These are phyloP conservation scores for Mucor racemosus DNA, from an alignment of 371 early-diverging fungal species.

Conservation along the genomic window DNA sequence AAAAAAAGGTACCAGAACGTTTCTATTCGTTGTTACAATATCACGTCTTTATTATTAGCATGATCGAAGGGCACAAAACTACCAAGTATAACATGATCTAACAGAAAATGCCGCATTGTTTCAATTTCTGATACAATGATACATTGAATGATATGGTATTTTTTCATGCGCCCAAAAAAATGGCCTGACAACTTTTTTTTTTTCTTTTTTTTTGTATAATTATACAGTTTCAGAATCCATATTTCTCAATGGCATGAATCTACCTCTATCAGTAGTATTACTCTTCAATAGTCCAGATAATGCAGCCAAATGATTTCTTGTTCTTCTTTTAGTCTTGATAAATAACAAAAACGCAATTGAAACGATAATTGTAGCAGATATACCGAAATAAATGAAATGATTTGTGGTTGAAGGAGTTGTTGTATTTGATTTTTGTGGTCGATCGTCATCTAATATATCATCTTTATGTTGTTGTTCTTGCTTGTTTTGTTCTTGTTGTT, in stretches of 20 bases:
- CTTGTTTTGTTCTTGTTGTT: constrained; percentile 13
- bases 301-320: constrained; percentile 30
- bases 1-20: background rate
- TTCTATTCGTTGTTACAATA: background rate
- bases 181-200: constrained; percentile 12
- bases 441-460: background rate
- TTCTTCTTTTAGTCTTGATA: constrained; percentile 21
- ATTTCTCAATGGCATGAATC: constrained; percentile 42
- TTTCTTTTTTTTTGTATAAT: constrained; percentile 3
- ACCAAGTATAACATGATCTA: background rate
- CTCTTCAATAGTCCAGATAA: constrained; percentile 33
- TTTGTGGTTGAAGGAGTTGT: background rate
- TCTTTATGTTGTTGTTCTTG: background rate
- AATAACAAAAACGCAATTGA: constrained; percentile 37
- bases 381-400: constrained; percentile 26
- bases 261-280: constrained; percentile 30
- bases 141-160: background rate
- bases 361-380: constrained; percentile 25
- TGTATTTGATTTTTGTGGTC: background rate
- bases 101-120: background rate
- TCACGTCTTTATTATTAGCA: background rate
- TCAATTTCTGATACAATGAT: background rate
- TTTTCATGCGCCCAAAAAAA: background rate
- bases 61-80: background rate
- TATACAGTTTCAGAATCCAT: constrained; percentile 26